Evolutionary conservation across 228 moss, liverwort and hornwort species (phyloP), one percentile per base, ranked within the genome.

Genomic region (Sphagnum fallax): DNA sequence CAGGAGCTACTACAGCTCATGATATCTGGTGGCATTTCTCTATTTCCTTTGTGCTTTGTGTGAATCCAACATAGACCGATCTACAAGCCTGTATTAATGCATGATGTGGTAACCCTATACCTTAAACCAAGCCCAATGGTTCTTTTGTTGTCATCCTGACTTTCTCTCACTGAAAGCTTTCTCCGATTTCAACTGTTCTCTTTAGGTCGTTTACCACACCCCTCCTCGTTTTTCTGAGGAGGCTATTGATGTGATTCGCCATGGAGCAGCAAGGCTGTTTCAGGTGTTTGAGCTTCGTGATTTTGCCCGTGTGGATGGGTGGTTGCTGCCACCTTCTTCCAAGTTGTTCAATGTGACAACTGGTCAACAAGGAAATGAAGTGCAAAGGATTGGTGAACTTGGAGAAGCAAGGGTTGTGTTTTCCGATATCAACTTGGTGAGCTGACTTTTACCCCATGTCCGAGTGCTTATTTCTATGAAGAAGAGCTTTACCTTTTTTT

Each of bases 351-450:
- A 82, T 50, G 32, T 32, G 59, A 50, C 57, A 52, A 70, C 72
- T 47, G 69, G 63, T 64, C 52, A 69, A 78, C 52, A 71, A 78
- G 12, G 73, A 69, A 69, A 69, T 62, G 63, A 73, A 60, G 68
- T 48, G 62, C 60, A 76, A 74, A 9, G 10, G 61, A 48, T 76
- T 61, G 81, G 78, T 69, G 71, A 89, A 49, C 74, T 74, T 68
- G 85, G 77, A 66, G 76, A 75, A 64, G 87, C 73, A 58, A 84
- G 76, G 14, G 74, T 93, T 67, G 80, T 97, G 49, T 97, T 97
- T 71, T 91, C 93, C 69, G 96, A 97, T 73, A 91, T 97, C 68
- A 97, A 97, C 72, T 83, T 97, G 91, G 94, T 94, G 75, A 63
- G 83, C 63, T 14, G 63, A 13, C 64, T 47, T 47, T 49, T 7